Evolutionary conservation across 139 green algal genomes (phyloP).

Genomic region (Ettlia oleoabundans): DNA sequence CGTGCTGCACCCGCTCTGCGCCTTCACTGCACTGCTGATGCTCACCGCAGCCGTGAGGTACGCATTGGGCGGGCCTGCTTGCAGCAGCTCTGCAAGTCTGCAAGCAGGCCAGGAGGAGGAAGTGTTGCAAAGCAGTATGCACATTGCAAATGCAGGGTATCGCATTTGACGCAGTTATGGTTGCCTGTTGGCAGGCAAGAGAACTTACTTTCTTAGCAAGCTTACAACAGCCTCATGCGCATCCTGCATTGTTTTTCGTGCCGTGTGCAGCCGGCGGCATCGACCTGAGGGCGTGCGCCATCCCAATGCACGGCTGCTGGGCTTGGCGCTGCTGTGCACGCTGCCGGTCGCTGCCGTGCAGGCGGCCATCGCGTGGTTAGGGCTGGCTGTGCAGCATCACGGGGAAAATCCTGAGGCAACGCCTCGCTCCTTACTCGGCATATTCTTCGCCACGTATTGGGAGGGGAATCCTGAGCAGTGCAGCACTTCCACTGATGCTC

Average conservation of each 20-base stretch:
- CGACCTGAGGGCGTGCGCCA: neutral
- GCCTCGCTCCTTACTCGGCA: conserved; percentile 35
- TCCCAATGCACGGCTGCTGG: conserved; percentile 8
- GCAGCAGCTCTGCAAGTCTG: too few relatives aligned
- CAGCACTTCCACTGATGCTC: too few relatives aligned
- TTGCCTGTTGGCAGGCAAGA: too few relatives aligned
- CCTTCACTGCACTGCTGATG: conserved; percentile 33
- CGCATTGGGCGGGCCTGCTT: neutral
- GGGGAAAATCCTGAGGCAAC: conserved; percentile 3
- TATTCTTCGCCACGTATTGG: conserved; percentile 48
- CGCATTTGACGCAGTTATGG: too few relatives aligned
- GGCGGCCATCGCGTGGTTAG: conserved; percentile 40
- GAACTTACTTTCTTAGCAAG: too few relatives aligned
- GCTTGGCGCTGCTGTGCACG: conserved; percentile 1
- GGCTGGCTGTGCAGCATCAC: conserved; percentile 7
- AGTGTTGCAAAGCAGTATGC: too few relatives aligned
- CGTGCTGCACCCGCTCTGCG: conserved; percentile 33
- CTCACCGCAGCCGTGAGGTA: conserved; percentile 16
- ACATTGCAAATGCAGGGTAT: too few relatives aligned
- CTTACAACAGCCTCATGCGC: too few relatives aligned
- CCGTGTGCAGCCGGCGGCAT: neutral
- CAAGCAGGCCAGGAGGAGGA: too few relatives aligned
- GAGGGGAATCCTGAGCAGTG: conserved; percentile 33
- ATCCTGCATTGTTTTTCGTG: neutral
- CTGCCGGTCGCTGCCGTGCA: conserved; percentile 20